phyloP scores from a whole-genome alignment of 2,329 filamentous ascomycete species.

The Chrysosporium keratinophilum region DNA sequence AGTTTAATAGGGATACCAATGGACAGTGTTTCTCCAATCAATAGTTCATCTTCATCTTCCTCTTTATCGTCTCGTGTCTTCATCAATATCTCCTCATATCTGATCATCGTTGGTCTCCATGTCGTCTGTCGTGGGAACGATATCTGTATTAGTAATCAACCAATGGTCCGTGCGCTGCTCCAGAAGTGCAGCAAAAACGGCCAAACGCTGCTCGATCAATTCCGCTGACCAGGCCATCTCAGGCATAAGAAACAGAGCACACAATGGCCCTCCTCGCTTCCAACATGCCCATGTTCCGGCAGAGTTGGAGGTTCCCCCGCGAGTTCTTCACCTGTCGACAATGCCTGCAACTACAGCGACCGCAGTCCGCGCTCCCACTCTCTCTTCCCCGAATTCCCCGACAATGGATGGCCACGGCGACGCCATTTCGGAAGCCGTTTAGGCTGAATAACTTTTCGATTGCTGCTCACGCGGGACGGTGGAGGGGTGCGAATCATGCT shows the following conservation, averaged over 20 bases:
- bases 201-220: too few species aligned
- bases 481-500: background rate
- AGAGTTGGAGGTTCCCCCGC: conserved; percentile 25
- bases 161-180: too few species aligned
- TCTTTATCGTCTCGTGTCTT: too few species aligned
- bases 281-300: conserved; percentile 21
- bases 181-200: too few species aligned
- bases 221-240: background rate
- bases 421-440: conserved; percentile 21
- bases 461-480: conserved; percentile 19
- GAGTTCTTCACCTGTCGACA: conserved; percentile 36
- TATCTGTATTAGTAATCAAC: too few species aligned
- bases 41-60: too few species aligned
- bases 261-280: conserved; percentile 2
- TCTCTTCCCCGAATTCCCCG: conserved; percentile 25
- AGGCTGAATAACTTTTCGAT: conserved; percentile 20
- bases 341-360: conserved; percentile 29
- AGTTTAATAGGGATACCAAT: conserved; percentile 3
- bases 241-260: too few species aligned
- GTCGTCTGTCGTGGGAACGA: too few species aligned
- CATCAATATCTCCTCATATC: too few species aligned
- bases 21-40: background rate
- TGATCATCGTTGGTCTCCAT: too few species aligned
- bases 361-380: too few species aligned
- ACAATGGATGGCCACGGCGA: conserved; percentile 24